Evolutionary conservation across 148 eudicot species (phyloP), one percentile per base, ranked within the genome.

Genomic region (Amaranthus cruentus): DNA sequence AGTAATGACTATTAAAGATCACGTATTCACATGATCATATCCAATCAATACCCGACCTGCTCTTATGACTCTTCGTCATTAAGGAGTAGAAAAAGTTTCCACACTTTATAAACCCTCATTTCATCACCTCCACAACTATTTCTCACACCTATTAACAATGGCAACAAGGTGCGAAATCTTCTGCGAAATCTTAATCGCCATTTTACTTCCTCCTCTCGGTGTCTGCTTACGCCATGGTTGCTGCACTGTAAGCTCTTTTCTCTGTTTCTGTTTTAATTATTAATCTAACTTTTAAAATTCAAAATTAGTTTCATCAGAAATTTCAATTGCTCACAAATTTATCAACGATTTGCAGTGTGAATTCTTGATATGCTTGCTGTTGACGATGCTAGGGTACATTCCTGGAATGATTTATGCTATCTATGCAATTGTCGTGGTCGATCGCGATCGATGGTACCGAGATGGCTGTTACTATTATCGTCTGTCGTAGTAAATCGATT

Each of bases 341-440:
- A 21, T 54, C 4, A 5, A 47, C 9, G 51, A 62, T 48, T 63
- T 73, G 82, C 80, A 84, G 86, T 81, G 80, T 21, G 84, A 81
- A 73, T 73, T 84, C 61, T 70, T 78, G 49, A 69, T 84, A 44
- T 84, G 84, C 64, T 4, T 84, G 57, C 3, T 84, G 55, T 47
- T 84, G 74, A 84, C 86, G 7, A 15, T 84, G 6, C 5, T 84
- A 18, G 86, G 86, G 4, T 84, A 81, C 79, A 49, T 84, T 57
- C 86, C 86, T 1, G 86, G 86, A 12, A 84, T 84, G 70, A 63
- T 81, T 28, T 84, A 84, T 7, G 86, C 86, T 13, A 47, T 84
- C 60, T 84, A 84, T 12, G 82, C 76, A 7, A 84, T 84, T 42
- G 84, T 80, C 47, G 80, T 77, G 47, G 69, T n/a, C 56, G 66